These are phyloP conservation scores for Hortiboletus campestris DNA, from an alignment of 768 basidiomycete species.

Conservation along the genomic window DNA sequence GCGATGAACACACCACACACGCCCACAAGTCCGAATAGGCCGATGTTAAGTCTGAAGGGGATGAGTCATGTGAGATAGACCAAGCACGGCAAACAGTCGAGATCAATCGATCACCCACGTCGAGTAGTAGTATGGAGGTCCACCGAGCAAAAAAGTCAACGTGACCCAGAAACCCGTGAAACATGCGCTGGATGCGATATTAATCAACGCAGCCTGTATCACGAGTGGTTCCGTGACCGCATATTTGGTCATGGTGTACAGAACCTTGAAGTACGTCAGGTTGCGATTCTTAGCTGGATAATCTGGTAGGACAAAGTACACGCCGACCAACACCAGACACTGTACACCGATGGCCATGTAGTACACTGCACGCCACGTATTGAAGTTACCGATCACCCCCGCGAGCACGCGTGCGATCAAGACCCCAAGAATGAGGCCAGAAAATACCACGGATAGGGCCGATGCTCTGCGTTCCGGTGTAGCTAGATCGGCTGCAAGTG, in stretches of 20 bases:
- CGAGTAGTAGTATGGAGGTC: constrained; percentile 71
- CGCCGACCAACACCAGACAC: constrained; percentile 49
- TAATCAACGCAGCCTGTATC: constrained; percentile 64
- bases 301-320: constrained; percentile 74
- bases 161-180: constrained; percentile 69
- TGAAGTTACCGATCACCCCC: constrained; percentile 71
- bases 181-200: constrained; percentile 57
- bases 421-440: constrained; percentile 68
- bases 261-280: constrained; percentile 64
- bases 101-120: constrained; percentile 44
- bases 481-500: constrained; percentile 79
- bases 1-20: constrained; percentile 68
- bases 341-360: constrained; percentile 77
- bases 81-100: background rate
- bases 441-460: constrained; percentile 72
- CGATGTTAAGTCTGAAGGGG: constrained; percentile 50
- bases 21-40: constrained; percentile 73
- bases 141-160: constrained; percentile 78
- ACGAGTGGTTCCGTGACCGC: constrained; percentile 75
- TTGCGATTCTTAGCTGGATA: constrained; percentile 73
- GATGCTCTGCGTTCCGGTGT: constrained; percentile 68
- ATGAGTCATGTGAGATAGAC: background rate
- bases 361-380: constrained; percentile 72
- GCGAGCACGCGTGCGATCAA: constrained; percentile 73
- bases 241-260: constrained; percentile 76